Base-by-base conservation (phyloP, 2,329 filamentous ascomycete genomes). In the Aspergillus amoenus region DNA sequence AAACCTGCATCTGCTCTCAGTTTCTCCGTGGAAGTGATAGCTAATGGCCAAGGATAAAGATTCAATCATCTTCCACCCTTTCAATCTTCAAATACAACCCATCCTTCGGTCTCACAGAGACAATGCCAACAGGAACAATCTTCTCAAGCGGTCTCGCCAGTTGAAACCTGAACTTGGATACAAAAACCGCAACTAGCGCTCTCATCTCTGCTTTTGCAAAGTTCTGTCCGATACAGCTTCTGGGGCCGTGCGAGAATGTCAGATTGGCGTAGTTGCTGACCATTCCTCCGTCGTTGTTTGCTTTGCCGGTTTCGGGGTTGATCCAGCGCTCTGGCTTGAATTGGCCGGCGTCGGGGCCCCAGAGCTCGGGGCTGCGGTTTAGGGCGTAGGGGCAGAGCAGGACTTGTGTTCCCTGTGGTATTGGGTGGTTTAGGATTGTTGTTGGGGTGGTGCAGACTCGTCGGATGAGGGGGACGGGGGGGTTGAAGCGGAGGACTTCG, bases 321-420 rank as follows among this genome's bases (percentile, higher is more conserved):
- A 56, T 40, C 53, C 53, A 56, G 3, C 53, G 46, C 15, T 56
- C 41, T 1, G 53, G 53, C 6, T 30, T 51, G 18, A 51, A 56
- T 11, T 56, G 13, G 24, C 22, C 27, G 8, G 53, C 53, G n/a
- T 56, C 46, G 15, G 46, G 53, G 27, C 41, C 53, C 53, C 53
- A 56, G 22, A 56, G 53, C 3, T 41, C 15, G 1, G 46, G 17
- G 8, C 32, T 44, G 15, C 45, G 53, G 15, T 56, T 56, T 15
- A 44, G 45, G 4, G 53, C 53, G 21, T 43, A 30, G 1, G 53
- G 40, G 11, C 46, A 49, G n/a, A 56, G 15, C 3, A 50, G 18
- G 17, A 56, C 32, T 7, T 44, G 27, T 12, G 53, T 56, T 3
- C 41, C 41, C n/a, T 15, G 21, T 17, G 46, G 53, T 3, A 51